These are phyloP conservation scores for Yamadazyma laniorum DNA, from an alignment of 805 yeast genomes.

Conservation along the genomic window DNA sequence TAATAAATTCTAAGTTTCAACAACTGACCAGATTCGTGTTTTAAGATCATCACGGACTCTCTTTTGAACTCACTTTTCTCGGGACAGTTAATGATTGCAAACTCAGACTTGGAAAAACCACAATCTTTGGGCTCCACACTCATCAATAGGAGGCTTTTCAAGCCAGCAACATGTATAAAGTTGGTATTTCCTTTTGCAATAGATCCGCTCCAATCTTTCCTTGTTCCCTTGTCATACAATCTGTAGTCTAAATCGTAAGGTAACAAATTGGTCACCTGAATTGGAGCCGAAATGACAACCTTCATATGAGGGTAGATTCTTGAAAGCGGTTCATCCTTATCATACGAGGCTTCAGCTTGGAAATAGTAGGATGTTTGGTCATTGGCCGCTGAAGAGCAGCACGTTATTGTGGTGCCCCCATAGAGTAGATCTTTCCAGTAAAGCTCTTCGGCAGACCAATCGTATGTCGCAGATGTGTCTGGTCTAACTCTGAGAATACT, in stretches of 20 bases:
- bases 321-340: slow-evolving; percentile 66
- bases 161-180: slow-evolving; percentile 76
- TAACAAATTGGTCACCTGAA: slow-evolving; percentile 77
- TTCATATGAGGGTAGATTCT: slow-evolving; percentile 82
- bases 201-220: slow-evolving; percentile 62
- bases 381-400: slow-evolving; percentile 43
- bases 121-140: slow-evolving; percentile 64
- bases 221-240: slow-evolving; percentile 71
- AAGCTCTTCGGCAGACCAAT: slow-evolving; percentile 65
- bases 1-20: slow-evolving; percentile 67
- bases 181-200: slow-evolving; percentile 65
- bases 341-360: slow-evolving; percentile 67
- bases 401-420: slow-evolving; percentile 55
- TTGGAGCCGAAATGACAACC: slow-evolving; percentile 76
- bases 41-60: slow-evolving; percentile 53
- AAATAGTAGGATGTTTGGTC: slow-evolving; percentile 57
- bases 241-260: slow-evolving; percentile 79
- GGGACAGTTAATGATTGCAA: slow-evolving; percentile 70
- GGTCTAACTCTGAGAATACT: slow-evolving; percentile 65
- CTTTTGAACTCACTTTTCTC: slow-evolving; percentile 50
- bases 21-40: slow-evolving; percentile 63
- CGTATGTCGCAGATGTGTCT: slow-evolving; percentile 45
- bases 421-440: slow-evolving; percentile 63
- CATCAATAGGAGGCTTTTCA: slow-evolving; percentile 66
- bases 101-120: slow-evolving; percentile 65